phyloP scores from a whole-genome alignment of 257 asterid genomes.

The Ilex asprella region DNA sequence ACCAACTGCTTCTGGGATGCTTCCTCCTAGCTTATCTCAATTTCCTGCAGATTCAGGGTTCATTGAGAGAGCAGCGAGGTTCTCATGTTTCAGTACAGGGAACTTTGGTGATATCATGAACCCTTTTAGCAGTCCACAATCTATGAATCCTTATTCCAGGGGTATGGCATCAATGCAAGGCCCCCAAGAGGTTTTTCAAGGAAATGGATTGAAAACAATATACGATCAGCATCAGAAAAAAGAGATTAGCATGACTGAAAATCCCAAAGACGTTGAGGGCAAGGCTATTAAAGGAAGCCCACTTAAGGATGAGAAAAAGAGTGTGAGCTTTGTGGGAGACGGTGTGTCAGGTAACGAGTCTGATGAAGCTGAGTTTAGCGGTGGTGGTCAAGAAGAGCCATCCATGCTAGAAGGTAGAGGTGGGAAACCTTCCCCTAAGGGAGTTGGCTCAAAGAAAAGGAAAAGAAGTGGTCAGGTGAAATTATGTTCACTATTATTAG shows the following conservation, averaged over 20 bases:
- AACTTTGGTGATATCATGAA: slow-evolving; percentile 49
- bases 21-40: slow-evolving; percentile 55
- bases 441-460: slow-evolving; percentile 56
- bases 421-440: slow-evolving; percentile 43
- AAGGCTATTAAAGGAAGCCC: slow-evolving; percentile 36
- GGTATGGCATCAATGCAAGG: slow-evolving; percentile 37
- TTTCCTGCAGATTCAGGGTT: slow-evolving; percentile 82
- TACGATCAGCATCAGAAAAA: slow-evolving; percentile 20
- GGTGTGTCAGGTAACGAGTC: slow-evolving; percentile 45
- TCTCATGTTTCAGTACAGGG: slow-evolving; percentile 83
- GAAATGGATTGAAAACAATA: slow-evolving; percentile 24
- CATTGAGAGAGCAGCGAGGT: slow-evolving; percentile 85
- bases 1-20: slow-evolving; percentile 44
- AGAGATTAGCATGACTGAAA: slow-evolving; percentile 30
- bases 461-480: slow-evolving; percentile 65
- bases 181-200: slow-evolving; percentile 32
- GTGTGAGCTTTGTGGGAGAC: slow-evolving; percentile 29
- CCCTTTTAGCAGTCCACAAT: slow-evolving; percentile 32
- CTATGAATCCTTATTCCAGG: slow-evolving; percentile 32
- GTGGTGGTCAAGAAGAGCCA: slow-evolving; percentile 46
- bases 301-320: slow-evolving; percentile 39
- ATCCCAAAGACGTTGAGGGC: slow-evolving; percentile 31
- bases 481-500: slow-evolving; percentile 2
- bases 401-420: slow-evolving; percentile 19
- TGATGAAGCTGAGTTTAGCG: slow-evolving; percentile 66